These are phyloP conservation scores for Termitomyces sp. DNA, from an alignment of 768 basidiomycete species.

Conservation along the genomic window DNA sequence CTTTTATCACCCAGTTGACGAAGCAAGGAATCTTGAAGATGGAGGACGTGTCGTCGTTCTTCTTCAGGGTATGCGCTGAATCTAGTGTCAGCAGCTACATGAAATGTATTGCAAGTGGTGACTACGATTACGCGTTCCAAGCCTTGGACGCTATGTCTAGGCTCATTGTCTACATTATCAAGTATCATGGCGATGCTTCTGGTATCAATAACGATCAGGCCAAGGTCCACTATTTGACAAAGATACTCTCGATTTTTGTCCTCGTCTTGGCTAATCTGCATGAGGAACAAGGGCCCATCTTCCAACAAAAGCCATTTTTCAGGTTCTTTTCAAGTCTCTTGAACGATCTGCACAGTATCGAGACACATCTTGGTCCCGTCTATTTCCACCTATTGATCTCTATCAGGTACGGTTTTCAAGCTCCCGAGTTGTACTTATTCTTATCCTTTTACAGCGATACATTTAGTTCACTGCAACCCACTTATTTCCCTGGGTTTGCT, in stretches of 20 bases:
- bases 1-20: slow-evolving; percentile 94
- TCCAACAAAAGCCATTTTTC: slow-evolving; percentile 98
- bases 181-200: slow-evolving; percentile 96
- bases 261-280: slow-evolving; percentile 92
- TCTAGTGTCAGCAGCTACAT: slow-evolving; percentile 87
- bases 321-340: slow-evolving; percentile 96
- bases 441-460: slow-evolving; percentile 59
- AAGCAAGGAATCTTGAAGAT: slow-evolving; percentile 95
- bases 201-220: slow-evolving; percentile 91
- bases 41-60: slow-evolving; percentile 94
- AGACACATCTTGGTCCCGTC: slow-evolving; percentile 77
- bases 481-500: slow-evolving; percentile 95
- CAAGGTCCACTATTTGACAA: slow-evolving; percentile 93
- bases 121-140: slow-evolving; percentile 78
- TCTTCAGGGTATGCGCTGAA: slow-evolving; percentile 97
- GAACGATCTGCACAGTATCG: slow-evolving; percentile 85
- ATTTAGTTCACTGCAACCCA: slow-evolving; percentile 92
- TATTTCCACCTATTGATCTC: slow-evolving; percentile 87
- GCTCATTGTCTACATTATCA: slow-evolving; percentile 96
- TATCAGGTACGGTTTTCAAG: slow-evolving; percentile 56
- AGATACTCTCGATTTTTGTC: slow-evolving; percentile 96
- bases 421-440: not conserved
- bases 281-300: slow-evolving; percentile 85
- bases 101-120: slow-evolving; percentile 66
- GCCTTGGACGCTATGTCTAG: slow-evolving; percentile 94